Evolutionary conservation across 495 filamentous ascomycete genomes (phyloP), one percentile per base, ranked within the genome.

Genomic region (Physcia stellaris): DNA sequence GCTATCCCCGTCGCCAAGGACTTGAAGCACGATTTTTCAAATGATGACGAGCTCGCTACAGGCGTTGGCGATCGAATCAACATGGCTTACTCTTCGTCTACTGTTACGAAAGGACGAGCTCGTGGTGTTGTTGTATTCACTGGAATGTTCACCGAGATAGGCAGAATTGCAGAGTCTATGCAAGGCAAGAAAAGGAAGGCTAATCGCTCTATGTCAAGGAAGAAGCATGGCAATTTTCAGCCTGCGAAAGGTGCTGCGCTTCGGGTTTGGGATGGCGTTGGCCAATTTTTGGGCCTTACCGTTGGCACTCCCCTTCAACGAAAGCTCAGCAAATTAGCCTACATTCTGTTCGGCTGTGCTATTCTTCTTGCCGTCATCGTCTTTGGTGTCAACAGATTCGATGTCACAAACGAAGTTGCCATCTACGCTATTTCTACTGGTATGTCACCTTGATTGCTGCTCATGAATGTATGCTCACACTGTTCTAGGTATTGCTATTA

Each of bases 131-230:
- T 79, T 23, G 66, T 73, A 19, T 66, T 60, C 36, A 82, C 76
- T n/a, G 83, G 80, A 7, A 88, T 88, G 83, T 52, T 64, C 37
- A 92, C 83, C 1, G 80, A 86, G 55, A 80, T 92, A 32, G 83
- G 83, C n/a, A 84, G 73, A 51, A 90, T 90, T 52, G 83, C 83
- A 7, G 68, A 64, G 36, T 69, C 69, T n/a, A 70, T 75, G 37
- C 50, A 53, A 35, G 74, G 71, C 47, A 78, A 71, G 50, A 54
- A 64, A 21, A 50, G 56, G 10, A 79, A 79, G 45, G 54, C 68
- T n/a, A 68, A 65, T 16, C 63, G 72, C 9, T 75, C 70, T 9
- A 70, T 80, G 60, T 76, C 72, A 42, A 69, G 68, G 36, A 73
- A 69, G 47, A 71, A 83, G 48, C 66, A 74, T 43, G 73, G 75